phyloP scores from a whole-genome alignment of 257 asterid genomes.

The Ilex asprella region DNA sequence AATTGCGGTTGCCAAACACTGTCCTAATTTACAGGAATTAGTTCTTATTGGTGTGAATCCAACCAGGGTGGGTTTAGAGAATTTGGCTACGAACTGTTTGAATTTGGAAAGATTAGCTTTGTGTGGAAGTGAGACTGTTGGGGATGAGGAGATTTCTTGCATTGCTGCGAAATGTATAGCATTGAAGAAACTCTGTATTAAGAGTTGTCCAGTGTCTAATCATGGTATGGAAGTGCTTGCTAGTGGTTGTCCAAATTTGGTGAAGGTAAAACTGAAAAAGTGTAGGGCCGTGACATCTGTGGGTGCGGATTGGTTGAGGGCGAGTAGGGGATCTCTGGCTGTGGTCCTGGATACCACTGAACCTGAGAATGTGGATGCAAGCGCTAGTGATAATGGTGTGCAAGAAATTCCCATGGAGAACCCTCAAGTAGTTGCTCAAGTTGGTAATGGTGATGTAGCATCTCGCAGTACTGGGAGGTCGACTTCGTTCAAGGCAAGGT shows the following conservation, averaged over 20 bases:
- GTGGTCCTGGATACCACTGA: constrained; percentile 66
- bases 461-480: constrained; percentile 48
- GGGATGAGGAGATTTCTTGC: constrained; percentile 72
- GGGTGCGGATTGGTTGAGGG: constrained; percentile 80
- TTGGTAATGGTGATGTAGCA: constrained; percentile 20
- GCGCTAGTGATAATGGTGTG: constrained; percentile 38
- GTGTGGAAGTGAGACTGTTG: constrained; percentile 82
- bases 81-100: constrained; percentile 51
- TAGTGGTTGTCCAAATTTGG: constrained; percentile 84
- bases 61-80: constrained; percentile 48
- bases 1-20: constrained; percentile 62
- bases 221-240: constrained; percentile 83
- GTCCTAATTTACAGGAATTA: constrained; percentile 66
- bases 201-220: constrained; percentile 81
- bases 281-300: constrained; percentile 76
- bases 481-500: constrained; percentile 56
- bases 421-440: constrained; percentile 15
- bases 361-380: constrained; percentile 43
- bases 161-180: constrained; percentile 73
- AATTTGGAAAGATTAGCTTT: constrained; percentile 81
- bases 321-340: constrained; percentile 48
- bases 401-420: constrained; percentile 38
- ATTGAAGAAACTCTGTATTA: constrained; percentile 76
- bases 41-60: constrained; percentile 87
- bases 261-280: constrained; percentile 89